Evolutionary conservation across 2,329 filamentous ascomycete species (phyloP).

Genomic region (Westerdykella ornata): DNA sequence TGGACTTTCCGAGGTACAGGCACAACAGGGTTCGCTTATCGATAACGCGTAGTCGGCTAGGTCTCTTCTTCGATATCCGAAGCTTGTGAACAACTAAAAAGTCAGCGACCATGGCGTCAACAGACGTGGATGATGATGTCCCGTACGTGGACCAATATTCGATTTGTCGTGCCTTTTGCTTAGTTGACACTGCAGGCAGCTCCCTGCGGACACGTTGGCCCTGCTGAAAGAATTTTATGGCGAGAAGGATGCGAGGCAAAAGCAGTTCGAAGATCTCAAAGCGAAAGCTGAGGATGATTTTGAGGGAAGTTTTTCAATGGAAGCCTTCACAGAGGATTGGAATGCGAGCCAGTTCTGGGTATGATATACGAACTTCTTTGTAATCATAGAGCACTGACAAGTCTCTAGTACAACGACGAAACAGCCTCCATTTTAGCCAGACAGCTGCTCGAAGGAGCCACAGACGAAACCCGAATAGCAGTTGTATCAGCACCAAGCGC

Average conservation of each 20-base stretch:
- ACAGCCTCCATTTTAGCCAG: slow-evolving; percentile 59
- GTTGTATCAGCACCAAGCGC: slow-evolving; percentile 70
- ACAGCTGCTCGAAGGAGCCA: slow-evolving; percentile 58
- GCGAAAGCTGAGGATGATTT: slow-evolving; percentile 53
- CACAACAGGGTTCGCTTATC: slow-evolving; percentile 24
- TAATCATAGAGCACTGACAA: neutral
- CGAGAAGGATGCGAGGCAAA: slow-evolving; percentile 61
- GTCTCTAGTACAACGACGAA: slow-evolving; percentile 61
- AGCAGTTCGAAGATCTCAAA: slow-evolving; percentile 63
- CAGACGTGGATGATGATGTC: slow-evolving; percentile 29
- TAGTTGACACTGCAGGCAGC: slow-evolving; percentile 42
- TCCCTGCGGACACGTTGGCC: slow-evolving; percentile 60
- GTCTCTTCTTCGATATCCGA: slow-evolving; percentile 18
- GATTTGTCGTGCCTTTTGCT: neutral
- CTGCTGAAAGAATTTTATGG: slow-evolving; percentile 68
- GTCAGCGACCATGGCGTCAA: slow-evolving; percentile 15
- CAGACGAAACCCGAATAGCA: slow-evolving; percentile 54
- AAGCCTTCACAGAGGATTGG: slow-evolving; percentile 73
- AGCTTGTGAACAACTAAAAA: slow-evolving; percentile 2
- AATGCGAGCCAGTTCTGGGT: slow-evolving; percentile 81
- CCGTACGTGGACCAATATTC: slow-evolving; percentile 22
- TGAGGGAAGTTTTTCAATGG: slow-evolving; percentile 52
- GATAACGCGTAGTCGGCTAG: slow-evolving; percentile 14
- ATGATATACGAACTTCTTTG: slow-evolving; percentile 18
- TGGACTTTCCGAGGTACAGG: slow-evolving; percentile 13